A percentile compares a stretch with the other conserved stretches of the same genome.
These are phyloP conservation scores for Alternaria sp. DNA, from an alignment of 2,329 filamentous ascomycete species.

Conservation along the genomic window DNA sequence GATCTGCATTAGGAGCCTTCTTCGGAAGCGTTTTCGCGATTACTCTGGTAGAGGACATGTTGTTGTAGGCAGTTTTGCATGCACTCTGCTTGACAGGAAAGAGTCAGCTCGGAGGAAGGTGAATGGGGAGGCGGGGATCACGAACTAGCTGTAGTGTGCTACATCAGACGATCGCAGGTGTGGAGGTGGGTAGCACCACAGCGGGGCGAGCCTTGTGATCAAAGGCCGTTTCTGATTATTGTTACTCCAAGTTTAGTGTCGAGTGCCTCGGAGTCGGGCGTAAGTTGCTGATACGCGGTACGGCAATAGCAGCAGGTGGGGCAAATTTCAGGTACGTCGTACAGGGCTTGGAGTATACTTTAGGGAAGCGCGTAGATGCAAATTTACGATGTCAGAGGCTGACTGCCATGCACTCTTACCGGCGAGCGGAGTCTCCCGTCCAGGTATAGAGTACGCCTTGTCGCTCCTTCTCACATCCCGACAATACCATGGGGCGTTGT, in stretches of 20 bases:
- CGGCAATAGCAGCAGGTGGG: background rate
- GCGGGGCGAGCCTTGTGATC: background rate
- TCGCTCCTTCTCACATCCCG: background rate
- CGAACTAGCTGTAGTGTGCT: background rate
- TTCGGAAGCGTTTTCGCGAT: constrained; percentile 2
- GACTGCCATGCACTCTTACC: background rate
- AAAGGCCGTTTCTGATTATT: background rate
- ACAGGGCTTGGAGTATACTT: background rate
- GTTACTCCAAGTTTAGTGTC: background rate
- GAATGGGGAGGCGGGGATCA: background rate
- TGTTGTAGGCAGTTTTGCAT: background rate
- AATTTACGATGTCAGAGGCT: background rate
- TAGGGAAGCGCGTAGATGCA: background rate
- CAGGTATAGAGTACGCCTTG: background rate
- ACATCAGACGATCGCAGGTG: background rate
- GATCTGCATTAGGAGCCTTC: background rate
- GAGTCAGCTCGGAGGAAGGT: background rate
- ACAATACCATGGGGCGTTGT: background rate
- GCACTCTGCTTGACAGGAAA: background rate
- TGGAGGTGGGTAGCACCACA: background rate
- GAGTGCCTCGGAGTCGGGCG: background rate
- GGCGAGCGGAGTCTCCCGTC: background rate
- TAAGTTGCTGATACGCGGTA: background rate
- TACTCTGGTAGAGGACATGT: background rate
- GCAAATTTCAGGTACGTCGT: background rate